Percentiles rank a stretch among this genome's conserved stretches.
Conservation (phyloP, 352 stramenopile genomes). For the Globisporangium cederbergense region DNA sequence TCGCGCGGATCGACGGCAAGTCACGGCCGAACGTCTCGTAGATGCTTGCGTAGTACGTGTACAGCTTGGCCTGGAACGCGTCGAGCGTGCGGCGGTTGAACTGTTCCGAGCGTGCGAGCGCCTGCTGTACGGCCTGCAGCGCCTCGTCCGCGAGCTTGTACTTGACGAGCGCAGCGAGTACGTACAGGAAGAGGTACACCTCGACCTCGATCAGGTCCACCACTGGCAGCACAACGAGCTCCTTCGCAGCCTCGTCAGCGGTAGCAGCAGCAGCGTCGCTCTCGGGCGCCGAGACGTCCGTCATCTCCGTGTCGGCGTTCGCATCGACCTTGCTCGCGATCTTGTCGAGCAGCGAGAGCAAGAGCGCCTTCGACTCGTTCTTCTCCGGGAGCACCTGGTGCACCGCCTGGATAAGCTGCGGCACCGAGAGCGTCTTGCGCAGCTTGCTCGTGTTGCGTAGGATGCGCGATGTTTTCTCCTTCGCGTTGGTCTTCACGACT, state of each 20-base stretch:
- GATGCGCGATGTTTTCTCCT: slow-evolving; percentile 81
- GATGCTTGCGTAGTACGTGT: slow-evolving; percentile 73
- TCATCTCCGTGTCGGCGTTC: slow-evolving; percentile 52
- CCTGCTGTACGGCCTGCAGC: slow-evolving; percentile 45
- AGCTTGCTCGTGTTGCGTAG: slow-evolving; percentile 78
- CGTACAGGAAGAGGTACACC: slow-evolving; percentile 80
- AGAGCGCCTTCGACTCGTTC: slow-evolving; percentile 52
- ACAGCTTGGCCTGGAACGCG: slow-evolving; percentile 74
- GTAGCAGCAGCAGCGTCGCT: slow-evolving; percentile 14
- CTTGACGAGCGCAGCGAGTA: slow-evolving; percentile 71
- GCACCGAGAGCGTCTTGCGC: slow-evolving; percentile 67
- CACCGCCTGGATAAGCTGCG: slow-evolving; percentile 59
- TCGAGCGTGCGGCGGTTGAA: slow-evolving; percentile 83
- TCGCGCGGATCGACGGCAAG: slow-evolving; percentile 54
- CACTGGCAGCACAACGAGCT: slow-evolving; percentile 33
- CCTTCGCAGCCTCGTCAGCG: slow-evolving; percentile 5
- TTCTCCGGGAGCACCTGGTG: slow-evolving; percentile 55
- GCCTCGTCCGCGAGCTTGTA: slow-evolving; percentile 57
- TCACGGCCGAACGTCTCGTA: slow-evolving; percentile 66
- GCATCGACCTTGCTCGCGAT: slow-evolving; percentile 38
- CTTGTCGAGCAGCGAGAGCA: slow-evolving; percentile 51
- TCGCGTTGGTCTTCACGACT: slow-evolving; percentile 81
- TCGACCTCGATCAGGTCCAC: slow-evolving; percentile 84
- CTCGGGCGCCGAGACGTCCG: slow-evolving; percentile 28
- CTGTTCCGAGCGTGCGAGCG: slow-evolving; percentile 60